Conservation (phyloP, 2,329 filamentous ascomycete species). For the Daldinia sp. region DNA sequence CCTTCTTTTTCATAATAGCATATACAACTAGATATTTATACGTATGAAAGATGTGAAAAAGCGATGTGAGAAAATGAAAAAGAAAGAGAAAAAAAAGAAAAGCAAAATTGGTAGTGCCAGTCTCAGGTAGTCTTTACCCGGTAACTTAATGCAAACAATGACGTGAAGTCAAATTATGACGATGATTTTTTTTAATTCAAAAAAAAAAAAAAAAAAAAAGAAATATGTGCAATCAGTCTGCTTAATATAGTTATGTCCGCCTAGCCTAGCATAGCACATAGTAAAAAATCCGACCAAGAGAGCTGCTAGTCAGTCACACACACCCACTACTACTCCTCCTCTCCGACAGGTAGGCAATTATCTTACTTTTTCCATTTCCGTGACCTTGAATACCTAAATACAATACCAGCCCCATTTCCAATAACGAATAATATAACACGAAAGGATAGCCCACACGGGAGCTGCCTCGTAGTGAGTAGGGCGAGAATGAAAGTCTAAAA, state of each 20-base stretch:
- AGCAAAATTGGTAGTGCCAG: background rate
- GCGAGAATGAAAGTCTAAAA: conserved; percentile 33
- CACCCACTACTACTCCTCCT: background rate
- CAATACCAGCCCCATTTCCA: conserved; percentile 7
- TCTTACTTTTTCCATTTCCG: conserved; percentile 2
- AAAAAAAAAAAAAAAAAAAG: too few relatives aligned
- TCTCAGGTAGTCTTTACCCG: background rate
- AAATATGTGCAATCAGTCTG: conserved; percentile 25
- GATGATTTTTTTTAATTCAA: conserved; percentile 2
- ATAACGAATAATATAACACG: conserved; percentile 6
- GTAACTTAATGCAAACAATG: background rate
- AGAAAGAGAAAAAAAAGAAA: background rate
- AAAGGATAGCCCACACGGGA: conserved; percentile 17
- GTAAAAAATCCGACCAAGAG: background rate
- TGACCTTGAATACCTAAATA: background rate
- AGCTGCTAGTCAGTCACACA: background rate
- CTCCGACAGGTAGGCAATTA: background rate
- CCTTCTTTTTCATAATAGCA: background rate
- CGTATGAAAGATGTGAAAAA: background rate
- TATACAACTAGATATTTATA: conserved; percentile 1
- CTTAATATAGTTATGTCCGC: conserved; percentile 5
- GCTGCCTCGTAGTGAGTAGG: conserved; percentile 20
- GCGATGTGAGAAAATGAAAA: background rate
- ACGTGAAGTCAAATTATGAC: background rate
- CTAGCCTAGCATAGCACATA: background rate